Base-by-base conservation (phyloP, 1,284 basidiomycete species). In the Papiliotrema nemorosa region DNA sequence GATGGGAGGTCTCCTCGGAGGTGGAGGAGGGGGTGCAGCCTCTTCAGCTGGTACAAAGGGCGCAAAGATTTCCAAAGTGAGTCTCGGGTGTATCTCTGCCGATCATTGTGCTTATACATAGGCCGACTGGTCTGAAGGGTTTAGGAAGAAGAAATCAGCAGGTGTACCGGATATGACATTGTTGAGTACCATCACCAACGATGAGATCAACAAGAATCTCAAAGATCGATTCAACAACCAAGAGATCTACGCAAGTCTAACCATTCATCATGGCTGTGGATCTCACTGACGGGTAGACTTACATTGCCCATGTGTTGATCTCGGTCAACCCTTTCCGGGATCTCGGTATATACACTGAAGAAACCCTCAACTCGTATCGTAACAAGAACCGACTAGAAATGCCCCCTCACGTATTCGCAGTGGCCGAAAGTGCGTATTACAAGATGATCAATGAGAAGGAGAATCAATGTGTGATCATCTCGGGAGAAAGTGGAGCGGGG, bases 391-490 rank as follows among this genome's bases (percentile, higher is more conserved):
- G 96, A 63, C 84, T 99, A 47, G 96, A 99, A 76, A 88, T 97
- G 61, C 87, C 94, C 3, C 96, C 96, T 2, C 96, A 99, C 77
- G 96, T 99, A 39, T 99, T 96, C 76, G 82, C 88, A 58, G 96
- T 98, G 60, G 96, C 96, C 37, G 96, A 99, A 78, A 83, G 87
- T 49, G 86, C 92, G 12, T 98, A 97, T 79, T 98, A 98, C 79
- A 92, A 96, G 74, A 98, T 99, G 96, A 93, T 90, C 59, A 90
- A 92, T 26, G 97, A 99, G 77, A 87, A 94, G 73, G 94, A 98
- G 77, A 99, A 98, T 72, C 96, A 99, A 78, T 98, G 96, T 74
- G 94, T 99, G 51, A 99, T 99, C 76, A 99, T 99, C 68, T 94
- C 94, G 9, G 96, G 96, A 54, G 96, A 99, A 78, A 96, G 91